These are phyloP conservation scores for Hericium coralloides DNA, from an alignment of 768 basidiomycete genomes.

Conservation along the genomic window DNA sequence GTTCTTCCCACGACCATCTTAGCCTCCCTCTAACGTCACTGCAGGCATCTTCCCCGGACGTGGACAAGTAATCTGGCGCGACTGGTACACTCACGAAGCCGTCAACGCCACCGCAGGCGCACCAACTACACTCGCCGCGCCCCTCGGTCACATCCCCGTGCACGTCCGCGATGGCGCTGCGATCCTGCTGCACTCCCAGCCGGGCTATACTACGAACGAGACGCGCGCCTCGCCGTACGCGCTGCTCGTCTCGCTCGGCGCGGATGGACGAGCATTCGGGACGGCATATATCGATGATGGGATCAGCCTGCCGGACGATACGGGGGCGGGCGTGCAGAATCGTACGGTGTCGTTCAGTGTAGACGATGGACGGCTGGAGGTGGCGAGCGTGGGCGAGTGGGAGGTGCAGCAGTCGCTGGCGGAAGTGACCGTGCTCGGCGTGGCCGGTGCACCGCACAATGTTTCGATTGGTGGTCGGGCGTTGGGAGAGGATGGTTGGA, in stretches of 20 bases:
- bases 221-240: constrained; percentile 54
- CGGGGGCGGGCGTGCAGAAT: constrained; percentile 34
- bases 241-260: constrained; percentile 48
- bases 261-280: constrained; percentile 43
- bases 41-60: constrained; percentile 59
- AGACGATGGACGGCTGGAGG: constrained; percentile 23
- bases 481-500: constrained; percentile 4
- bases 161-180: constrained; percentile 65
- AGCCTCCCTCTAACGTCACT: background rate
- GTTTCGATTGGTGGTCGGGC: background rate
- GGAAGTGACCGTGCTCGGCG: constrained; percentile 51
- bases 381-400: constrained; percentile 33
- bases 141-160: constrained; percentile 67
- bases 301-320: constrained; percentile 33
- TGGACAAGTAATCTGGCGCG: constrained; percentile 52
- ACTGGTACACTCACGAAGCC: constrained; percentile 62
- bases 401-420: constrained; percentile 37
- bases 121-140: constrained; percentile 52
- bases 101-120: constrained; percentile 33
- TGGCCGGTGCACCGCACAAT: constrained; percentile 3
- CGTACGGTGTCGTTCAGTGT: constrained; percentile 39
- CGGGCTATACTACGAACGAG: constrained; percentile 61
- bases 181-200: constrained; percentile 51
- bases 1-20: constrained; percentile 6
- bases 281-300: constrained; percentile 67